A percentile compares a stretch with the other conserved stretches of the same genome.
Conservation (phyloP, 441 rosid genomes). For the Geranium incanum region DNA sequence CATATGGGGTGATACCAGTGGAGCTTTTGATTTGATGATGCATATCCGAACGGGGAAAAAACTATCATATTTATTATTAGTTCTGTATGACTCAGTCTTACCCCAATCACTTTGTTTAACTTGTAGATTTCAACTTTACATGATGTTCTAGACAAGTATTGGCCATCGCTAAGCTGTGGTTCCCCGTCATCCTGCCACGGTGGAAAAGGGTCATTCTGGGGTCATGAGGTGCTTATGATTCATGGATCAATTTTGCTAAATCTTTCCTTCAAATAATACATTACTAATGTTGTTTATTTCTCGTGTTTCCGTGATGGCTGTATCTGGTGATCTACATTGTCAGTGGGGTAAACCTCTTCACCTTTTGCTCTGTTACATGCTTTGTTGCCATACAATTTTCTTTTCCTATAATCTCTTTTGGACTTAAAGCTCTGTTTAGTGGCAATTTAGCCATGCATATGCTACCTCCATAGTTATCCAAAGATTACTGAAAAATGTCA, state of each 20-base stretch:
- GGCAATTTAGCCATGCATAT: too few species aligned
- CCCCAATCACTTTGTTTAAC: slow-evolving; percentile 8
- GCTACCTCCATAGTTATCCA: too few species aligned
- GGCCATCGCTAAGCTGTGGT: slow-evolving; percentile 82
- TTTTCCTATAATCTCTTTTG: background rate
- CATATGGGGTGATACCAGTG: too few species aligned
- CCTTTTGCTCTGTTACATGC: slow-evolving; percentile 17
- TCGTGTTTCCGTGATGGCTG: slow-evolving; percentile 30
- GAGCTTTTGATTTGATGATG: too few species aligned
- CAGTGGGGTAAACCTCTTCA: slow-evolving; percentile 81
- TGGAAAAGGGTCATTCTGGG: slow-evolving; percentile 82
- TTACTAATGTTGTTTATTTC: slow-evolving; percentile 33
- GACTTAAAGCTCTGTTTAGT: too few species aligned
- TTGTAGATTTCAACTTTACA: slow-evolving; percentile 59
- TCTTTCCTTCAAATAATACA: slow-evolving; percentile 9
- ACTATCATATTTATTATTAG: background rate
- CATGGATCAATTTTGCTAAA: slow-evolving; percentile 7
- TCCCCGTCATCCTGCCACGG: slow-evolving; percentile 64
- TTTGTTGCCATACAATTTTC: slow-evolving; percentile 14
- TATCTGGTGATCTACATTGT: slow-evolving; percentile 25
- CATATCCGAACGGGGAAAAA: too few species aligned
- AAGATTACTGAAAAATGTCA: too few species aligned
- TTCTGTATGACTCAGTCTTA: background rate
- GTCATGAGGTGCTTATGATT: slow-evolving; percentile 57
- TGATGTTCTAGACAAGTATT: slow-evolving; percentile 56